Percentiles rank a stretch among this genome's conserved stretches.
Conservation (phyloP, 345 rosid genomes). For the Citropsis articulata region DNA sequence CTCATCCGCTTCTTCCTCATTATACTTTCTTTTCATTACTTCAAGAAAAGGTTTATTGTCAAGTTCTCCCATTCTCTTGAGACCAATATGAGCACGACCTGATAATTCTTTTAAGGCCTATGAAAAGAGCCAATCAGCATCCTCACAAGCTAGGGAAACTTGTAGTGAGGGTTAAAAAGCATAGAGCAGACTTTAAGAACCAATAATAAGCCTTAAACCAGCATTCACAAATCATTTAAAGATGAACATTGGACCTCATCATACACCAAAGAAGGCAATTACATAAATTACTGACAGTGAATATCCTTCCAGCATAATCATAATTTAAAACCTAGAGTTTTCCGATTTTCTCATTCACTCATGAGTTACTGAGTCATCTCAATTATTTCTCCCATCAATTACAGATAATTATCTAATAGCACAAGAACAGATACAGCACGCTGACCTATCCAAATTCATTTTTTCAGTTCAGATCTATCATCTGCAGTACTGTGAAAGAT, state of each 20-base stretch:
- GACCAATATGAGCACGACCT: slow-evolving; percentile 49
- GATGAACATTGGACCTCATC: not conserved
- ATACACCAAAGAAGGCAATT: not conserved
- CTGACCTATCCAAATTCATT: not conserved
- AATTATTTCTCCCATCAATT: not conserved
- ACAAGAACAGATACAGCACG: not conserved
- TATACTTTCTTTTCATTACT: slow-evolving; percentile 72
- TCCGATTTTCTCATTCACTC: not conserved
- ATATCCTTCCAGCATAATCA: not conserved
- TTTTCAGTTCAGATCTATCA: not conserved
- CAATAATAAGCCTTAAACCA: not conserved
- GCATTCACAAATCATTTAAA: not conserved
- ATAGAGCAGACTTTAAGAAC: slow-evolving; percentile 1
- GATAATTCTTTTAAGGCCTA: slow-evolving; percentile 63
- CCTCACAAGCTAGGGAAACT: slow-evolving; percentile 14
- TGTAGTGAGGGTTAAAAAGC: not conserved
- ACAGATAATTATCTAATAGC: not conserved
- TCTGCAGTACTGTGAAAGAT: not conserved
- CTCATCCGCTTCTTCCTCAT: slow-evolving; percentile 67
- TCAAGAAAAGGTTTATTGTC: slow-evolving; percentile 68
- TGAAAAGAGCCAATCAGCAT: slow-evolving; percentile 17
- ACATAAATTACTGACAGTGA: not conserved
- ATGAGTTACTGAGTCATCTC: not conserved
- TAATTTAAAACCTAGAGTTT: not conserved
- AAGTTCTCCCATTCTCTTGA: slow-evolving; percentile 98